A percentile compares a stretch with the other conserved stretches of the same genome.
Conservation (phyloP, 106 monocot genomes). For the Iris macrosiphon region DNA sequence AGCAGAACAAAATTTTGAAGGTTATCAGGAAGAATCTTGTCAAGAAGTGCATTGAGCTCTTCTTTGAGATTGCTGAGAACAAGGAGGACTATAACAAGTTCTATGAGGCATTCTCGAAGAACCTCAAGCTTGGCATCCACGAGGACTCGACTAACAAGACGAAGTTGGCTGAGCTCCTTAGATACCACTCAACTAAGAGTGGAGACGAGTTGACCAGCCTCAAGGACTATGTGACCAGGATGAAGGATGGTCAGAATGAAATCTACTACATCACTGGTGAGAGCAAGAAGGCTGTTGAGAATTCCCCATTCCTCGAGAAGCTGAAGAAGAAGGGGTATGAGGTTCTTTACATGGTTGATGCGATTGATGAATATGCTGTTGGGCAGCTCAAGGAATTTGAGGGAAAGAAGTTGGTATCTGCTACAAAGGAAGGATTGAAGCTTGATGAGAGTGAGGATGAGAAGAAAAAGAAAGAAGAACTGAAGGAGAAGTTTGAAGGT, state of each 20-base stretch:
- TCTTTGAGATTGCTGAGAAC: conserved; percentile 84
- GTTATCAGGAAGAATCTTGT: conserved; percentile 82
- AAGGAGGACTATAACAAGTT: conserved; percentile 84
- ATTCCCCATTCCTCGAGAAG: conserved; percentile 80
- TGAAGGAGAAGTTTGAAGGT: conserved; percentile 64
- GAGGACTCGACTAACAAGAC: conserved; percentile 59
- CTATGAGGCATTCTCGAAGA: conserved; percentile 83
- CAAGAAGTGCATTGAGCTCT: conserved; percentile 76
- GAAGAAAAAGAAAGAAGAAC: conserved; percentile 61
- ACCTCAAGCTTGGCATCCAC: conserved; percentile 75
- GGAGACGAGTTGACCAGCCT: conserved; percentile 77
- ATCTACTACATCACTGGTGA: conserved; percentile 81
- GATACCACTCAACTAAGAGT: conserved; percentile 78
- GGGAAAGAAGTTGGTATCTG: conserved; percentile 74
- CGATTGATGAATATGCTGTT: conserved; percentile 71
- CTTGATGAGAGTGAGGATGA: conserved; percentile 70
- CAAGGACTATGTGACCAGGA: conserved; percentile 77
- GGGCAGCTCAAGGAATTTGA: conserved; percentile 78
- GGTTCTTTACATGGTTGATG: conserved; percentile 73
- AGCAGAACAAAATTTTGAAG: conserved; percentile 82
- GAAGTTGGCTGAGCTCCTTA: conserved; percentile 63
- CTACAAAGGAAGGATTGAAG: conserved; percentile 70
- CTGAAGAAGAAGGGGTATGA: conserved; percentile 74
- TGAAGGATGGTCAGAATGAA: conserved; percentile 85
- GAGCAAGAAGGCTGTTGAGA: conserved; percentile 85